These are phyloP conservation scores for Pseudogymnoascus destructans DNA, from an alignment of 2,329 filamentous ascomycete species.

Conservation along the genomic window DNA sequence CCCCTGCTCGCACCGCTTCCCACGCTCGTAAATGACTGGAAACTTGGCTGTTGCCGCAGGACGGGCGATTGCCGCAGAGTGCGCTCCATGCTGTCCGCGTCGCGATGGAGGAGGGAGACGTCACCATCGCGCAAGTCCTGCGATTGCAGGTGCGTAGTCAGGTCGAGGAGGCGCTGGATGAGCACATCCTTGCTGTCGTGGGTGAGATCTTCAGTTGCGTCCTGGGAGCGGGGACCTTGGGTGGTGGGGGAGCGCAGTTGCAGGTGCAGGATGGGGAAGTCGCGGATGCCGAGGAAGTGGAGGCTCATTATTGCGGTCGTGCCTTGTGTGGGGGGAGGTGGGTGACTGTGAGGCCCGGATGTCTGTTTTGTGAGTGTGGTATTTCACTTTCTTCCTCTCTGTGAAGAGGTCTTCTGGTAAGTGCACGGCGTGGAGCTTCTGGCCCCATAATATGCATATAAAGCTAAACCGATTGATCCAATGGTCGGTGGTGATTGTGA, in stretches of 20 bases:
- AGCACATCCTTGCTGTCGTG: slow-evolving; percentile 26
- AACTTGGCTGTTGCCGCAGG: slow-evolving; percentile 14
- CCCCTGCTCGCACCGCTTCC: slow-evolving; percentile 15
- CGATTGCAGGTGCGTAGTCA: slow-evolving; percentile 24
- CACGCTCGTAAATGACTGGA: slow-evolving; percentile 9
- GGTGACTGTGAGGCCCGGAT: background rate
- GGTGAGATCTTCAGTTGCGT: slow-evolving; percentile 14
- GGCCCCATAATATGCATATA: background rate
- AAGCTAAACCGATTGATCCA: background rate
- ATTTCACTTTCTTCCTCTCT: background rate
- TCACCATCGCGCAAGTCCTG: slow-evolving; percentile 22
- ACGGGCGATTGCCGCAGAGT: slow-evolving; percentile 16
- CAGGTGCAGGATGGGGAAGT: slow-evolving; percentile 19
- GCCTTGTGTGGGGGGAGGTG: background rate
- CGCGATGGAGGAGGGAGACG: slow-evolving; percentile 24
- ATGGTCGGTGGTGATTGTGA: background rate
- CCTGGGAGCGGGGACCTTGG: slow-evolving; percentile 8
- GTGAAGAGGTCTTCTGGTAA: background rate
- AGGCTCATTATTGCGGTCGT: slow-evolving; percentile 18
- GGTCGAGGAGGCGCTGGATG: slow-evolving; percentile 25
- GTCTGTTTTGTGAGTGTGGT: background rate
- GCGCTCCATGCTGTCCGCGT: slow-evolving; percentile 29
- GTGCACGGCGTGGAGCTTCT: background rate
- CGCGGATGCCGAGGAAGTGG: slow-evolving; percentile 20
- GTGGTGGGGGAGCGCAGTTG: slow-evolving; percentile 18